Evolutionary conservation across 148 eudicot species (phyloP).

Genomic region (Beta vulgaris): DNA sequence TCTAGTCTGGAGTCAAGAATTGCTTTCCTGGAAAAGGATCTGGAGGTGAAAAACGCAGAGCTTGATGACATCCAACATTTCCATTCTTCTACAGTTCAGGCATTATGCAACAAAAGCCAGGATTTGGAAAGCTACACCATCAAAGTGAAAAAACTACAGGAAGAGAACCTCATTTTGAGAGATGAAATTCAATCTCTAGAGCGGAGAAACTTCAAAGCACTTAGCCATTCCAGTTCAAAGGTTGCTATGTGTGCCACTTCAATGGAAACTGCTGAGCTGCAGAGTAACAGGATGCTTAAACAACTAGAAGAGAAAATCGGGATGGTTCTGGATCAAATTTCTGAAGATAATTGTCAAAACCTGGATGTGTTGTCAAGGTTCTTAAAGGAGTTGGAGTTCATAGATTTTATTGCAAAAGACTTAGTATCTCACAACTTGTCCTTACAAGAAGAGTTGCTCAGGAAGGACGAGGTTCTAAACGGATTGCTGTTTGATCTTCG

Average conservation of each 20-base stretch:
- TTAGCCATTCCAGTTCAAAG: constrained; percentile 30
- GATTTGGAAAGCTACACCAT: constrained; percentile 37
- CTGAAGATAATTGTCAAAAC: constrained; percentile 37
- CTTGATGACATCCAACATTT: constrained; percentile 28
- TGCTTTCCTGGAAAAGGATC: constrained; percentile 36
- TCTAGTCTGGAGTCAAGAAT: constrained; percentile 32
- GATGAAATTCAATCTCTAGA: constrained; percentile 33
- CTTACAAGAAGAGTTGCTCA: constrained; percentile 50
- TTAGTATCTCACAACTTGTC: constrained; percentile 42
- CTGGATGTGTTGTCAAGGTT: constrained; percentile 33
- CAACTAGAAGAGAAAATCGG: constrained; percentile 31
- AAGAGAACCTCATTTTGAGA: constrained; percentile 46
- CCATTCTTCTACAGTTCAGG: constrained; percentile 33
- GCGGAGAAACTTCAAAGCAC: constrained; percentile 25
- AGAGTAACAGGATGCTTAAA: constrained; percentile 33
- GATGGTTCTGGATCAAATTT: constrained; percentile 32
- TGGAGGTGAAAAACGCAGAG: constrained; percentile 31
- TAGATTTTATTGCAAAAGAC: constrained; percentile 45
- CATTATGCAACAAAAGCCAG: constrained; percentile 33
- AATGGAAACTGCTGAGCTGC: constrained; percentile 35
- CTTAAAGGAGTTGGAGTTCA: constrained; percentile 42
- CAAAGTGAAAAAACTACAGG: constrained; percentile 31
- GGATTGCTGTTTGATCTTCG: constrained; percentile 77
- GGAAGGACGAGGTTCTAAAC: constrained; percentile 72
- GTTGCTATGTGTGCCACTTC: constrained; percentile 26